Percentiles rank a stretch among this genome's conserved stretches.
phyloP scores from a whole-genome alignment of 768 basidiomycete species.

The Tulasnella sp. region DNA sequence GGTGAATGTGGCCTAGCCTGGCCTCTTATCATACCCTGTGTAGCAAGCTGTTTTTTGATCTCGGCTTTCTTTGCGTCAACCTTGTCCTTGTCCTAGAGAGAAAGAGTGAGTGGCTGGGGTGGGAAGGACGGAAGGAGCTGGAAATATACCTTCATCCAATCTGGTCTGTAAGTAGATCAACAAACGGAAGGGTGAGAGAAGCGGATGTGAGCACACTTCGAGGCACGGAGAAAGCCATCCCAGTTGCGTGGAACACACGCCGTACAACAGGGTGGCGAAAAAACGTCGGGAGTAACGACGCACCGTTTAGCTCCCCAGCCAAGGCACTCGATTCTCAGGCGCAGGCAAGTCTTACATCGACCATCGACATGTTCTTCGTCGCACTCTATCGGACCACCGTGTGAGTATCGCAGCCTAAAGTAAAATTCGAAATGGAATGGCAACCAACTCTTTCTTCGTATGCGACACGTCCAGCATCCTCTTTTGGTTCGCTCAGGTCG shows the following conservation, averaged over 20 bases:
- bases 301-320: conserved; percentile 16
- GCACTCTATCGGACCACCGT: conserved; percentile 13
- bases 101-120: not conserved
- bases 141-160: conserved; percentile 17
- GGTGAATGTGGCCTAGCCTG: conserved; percentile 5
- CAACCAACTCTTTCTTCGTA: conserved; percentile 10
- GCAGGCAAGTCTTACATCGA: conserved; percentile 15
- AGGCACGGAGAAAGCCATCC: too few species aligned
- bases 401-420: not conserved
- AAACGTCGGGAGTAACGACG: not conserved
- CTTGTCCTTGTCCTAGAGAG: conserved; percentile 9
- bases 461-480: conserved; percentile 14
- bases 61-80: conserved; percentile 13
- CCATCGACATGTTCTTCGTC: conserved; percentile 16
- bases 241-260: too few species aligned
- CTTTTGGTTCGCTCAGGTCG: conserved; percentile 8
- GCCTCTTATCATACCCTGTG: conserved; percentile 16
- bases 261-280: not conserved
- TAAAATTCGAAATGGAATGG: not conserved
- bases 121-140: not conserved
- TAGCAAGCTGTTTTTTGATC: conserved; percentile 17
- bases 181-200: conserved; percentile 6
- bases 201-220: conserved; percentile 1
- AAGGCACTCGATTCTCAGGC: conserved; percentile 15
- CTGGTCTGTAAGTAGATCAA: not conserved